phyloP scores from a whole-genome alignment of 169 alveolate species.

The Babesia ovis region DNA sequence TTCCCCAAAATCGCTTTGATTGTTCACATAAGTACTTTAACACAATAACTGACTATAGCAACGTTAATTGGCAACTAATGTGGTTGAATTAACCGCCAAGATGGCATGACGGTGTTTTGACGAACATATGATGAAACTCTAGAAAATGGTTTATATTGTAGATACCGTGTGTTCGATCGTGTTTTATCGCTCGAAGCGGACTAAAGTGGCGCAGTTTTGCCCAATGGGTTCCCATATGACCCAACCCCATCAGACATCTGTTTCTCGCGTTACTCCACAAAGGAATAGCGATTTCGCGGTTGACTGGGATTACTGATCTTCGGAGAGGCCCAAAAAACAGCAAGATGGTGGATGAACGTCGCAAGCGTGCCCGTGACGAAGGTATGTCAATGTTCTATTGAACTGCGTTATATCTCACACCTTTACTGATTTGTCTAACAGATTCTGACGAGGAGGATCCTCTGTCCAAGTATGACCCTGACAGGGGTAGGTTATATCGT shows the following conservation, averaged over 20 bases:
- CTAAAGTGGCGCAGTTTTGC: neutral
- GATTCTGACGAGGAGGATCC: constrained; percentile 49
- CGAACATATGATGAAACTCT: too few relatives aligned
- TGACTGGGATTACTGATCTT: neutral
- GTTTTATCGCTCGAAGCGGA: neutral
- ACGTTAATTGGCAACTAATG: too few relatives aligned
- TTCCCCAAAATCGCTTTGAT: too few relatives aligned
- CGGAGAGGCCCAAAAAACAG: neutral
- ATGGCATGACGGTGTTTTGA: too few relatives aligned
- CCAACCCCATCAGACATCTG: constrained; percentile 27
- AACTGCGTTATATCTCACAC: neutral
- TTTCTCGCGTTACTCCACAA: neutral
- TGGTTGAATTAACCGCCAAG: too few relatives aligned
- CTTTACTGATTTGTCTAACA: neutral
- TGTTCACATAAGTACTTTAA: too few relatives aligned
- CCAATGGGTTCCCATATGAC: constrained; percentile 17
- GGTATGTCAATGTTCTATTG: neutral
- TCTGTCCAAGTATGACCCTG: constrained; percentile 31
- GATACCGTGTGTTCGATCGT: too few relatives aligned
- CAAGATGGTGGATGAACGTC: constrained; percentile 43
- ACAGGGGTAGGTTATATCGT: constrained; percentile 23
- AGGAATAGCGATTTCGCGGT: neutral
- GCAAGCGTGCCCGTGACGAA: constrained; percentile 43
- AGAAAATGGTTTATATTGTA: too few relatives aligned
- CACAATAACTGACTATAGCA: too few relatives aligned